These are phyloP conservation scores for Poterioochromonas sp. DNA, from an alignment of 352 stramenopile species.

Conservation along the genomic window DNA sequence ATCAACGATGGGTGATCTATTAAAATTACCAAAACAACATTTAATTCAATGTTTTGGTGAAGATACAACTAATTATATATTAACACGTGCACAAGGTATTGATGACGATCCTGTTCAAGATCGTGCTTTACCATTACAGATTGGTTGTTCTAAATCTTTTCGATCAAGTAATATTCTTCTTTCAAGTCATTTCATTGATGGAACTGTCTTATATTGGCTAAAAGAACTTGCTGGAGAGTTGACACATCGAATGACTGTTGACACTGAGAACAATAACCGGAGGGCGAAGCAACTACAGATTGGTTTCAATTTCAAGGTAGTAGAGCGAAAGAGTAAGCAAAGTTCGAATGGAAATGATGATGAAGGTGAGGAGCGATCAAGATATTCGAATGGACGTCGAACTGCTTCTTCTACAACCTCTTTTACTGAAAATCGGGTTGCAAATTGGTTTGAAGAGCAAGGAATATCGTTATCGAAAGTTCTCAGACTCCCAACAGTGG, in stretches of 20 bases:
- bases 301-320: neutral
- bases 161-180: neutral
- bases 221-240: constrained; percentile 4
- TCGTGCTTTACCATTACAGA: neutral
- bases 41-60: neutral
- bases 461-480: neutral
- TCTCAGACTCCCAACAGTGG: neutral
- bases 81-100: neutral
- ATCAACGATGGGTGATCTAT: constrained; percentile 9
- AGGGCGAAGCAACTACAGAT: neutral
- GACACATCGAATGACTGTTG: neutral
- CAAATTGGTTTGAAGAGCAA: neutral
- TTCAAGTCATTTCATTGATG: neutral
- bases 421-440: too few relatives aligned
- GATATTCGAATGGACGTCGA: neutral
- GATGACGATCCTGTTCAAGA: constrained; percentile 28
- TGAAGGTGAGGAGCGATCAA: too few relatives aligned
- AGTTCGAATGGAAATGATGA: too few relatives aligned
- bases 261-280: neutral
- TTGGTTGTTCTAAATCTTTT: constrained; percentile 22
- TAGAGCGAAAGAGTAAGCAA: too few relatives aligned
- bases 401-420: too few relatives aligned
- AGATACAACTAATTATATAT: neutral
- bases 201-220: constrained; percentile 3
- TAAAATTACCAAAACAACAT: neutral